Base-by-base conservation (phyloP, 129 eudicot species). In the Deinandra increscens region DNA sequence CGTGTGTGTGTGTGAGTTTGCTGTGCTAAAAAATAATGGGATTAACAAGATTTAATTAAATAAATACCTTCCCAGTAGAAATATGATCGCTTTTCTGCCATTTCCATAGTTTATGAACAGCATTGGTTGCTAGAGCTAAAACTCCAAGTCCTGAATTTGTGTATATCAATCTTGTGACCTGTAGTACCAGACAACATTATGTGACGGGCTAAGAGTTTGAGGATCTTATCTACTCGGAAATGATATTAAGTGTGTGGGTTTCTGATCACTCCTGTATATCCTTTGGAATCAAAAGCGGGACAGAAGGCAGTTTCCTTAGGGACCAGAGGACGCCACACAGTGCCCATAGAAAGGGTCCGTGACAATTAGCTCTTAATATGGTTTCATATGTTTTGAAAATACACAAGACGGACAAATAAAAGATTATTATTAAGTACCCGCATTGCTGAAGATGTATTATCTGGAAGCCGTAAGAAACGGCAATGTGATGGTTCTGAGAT, bases 51-150 rank as follows among this genome's bases (percentile, higher is more conserved):
- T 10, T 11, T 15, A 26, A 60, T 17, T 44, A 13, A 69, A 22
- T 12, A 72, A 76, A 31, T 79, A 89, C 96, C 96, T 86, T 89
- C 56, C 81, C 92, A 45, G 81, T 51, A 31, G 81, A 36, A 66
- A 85, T 76, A 20, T 85, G 78, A 7, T 88, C 96, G 68, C 67
- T 86, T 68, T 82, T 88, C 64, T 72, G 92, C 96, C 92, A 88
- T 68, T 81, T 86, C 92, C 92, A 88, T 33, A 88, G 77, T 70
- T 86, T 88, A 85, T 88, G 96, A 0, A 86, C 96, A 71, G 91
- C 96, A 75, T 88, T 86, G 34, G 92, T 84, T 45, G 85, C 85
- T 71, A 88, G 79, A 29, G 96, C 96, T 80, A 88, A 77, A 44
- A 88, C 77, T 62, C 84, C 88, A 68, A 68, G 11, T 18, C 96